Conservation (phyloP, 305 asterid species). For the Ilex paraguariensis region DNA sequence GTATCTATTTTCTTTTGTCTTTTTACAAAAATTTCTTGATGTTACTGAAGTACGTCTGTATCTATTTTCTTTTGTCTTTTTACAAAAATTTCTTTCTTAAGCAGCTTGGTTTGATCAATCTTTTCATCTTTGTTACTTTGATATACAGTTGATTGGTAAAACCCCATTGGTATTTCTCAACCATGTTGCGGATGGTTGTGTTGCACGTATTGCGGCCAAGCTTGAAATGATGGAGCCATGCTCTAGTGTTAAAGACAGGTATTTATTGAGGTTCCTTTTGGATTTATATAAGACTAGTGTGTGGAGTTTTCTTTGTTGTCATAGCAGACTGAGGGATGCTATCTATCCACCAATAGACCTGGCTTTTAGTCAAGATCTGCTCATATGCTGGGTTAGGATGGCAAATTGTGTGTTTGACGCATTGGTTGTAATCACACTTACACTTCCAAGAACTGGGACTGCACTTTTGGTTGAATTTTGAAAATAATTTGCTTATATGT, state of each 20-base stretch:
- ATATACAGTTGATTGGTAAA: conserved; percentile 74
- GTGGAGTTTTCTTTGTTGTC: not conserved
- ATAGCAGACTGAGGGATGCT: not conserved
- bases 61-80: too few species aligned
- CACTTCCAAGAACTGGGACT: too few species aligned
- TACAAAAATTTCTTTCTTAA: too few species aligned
- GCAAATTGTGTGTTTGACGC: too few species aligned
- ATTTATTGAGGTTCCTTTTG: conserved; percentile 7
- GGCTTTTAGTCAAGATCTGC: too few species aligned
- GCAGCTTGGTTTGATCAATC: not conserved
- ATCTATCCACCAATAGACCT: not conserved
- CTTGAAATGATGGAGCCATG: conserved; percentile 94
- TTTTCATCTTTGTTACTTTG: conserved; percentile 5
- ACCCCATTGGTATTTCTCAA: conserved; percentile 96
- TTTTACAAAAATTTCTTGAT: not conserved
- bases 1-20: conserved; percentile 2
- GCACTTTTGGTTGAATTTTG: too few species aligned
- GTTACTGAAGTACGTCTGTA: too few species aligned
- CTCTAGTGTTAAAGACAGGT: conserved; percentile 97
- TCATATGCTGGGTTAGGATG: too few species aligned
- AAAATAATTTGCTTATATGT: not conserved
- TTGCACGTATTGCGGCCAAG: conserved; percentile 90
- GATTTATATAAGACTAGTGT: not conserved
- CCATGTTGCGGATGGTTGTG: conserved; percentile 79
- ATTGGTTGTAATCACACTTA: too few species aligned